Evolutionary conservation across 1,139 yeast genomes (phyloP).

Genomic region (Hansenula sp.): DNA sequence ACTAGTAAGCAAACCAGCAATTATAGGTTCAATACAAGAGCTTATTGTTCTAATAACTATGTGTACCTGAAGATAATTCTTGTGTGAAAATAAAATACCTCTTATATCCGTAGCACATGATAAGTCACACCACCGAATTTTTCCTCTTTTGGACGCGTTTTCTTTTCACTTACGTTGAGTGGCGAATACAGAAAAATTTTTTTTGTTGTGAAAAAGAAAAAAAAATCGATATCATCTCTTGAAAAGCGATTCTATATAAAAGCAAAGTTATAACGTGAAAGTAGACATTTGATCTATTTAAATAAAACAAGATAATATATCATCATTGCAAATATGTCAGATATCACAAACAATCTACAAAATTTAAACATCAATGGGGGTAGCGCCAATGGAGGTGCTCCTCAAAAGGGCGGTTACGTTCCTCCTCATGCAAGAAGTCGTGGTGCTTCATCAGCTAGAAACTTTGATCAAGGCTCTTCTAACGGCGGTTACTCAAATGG

Average conservation of each 20-base stretch:
- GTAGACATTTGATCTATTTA: slow-evolving; percentile 1
- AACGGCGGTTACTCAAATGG: slow-evolving; percentile 19
- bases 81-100: no score
- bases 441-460: slow-evolving; percentile 8
- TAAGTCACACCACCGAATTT: not conserved
- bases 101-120: no score
- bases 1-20: no score
- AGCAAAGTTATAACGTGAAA: not conserved
- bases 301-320: not conserved
- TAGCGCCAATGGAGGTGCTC: slow-evolving; percentile 16
- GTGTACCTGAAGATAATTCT: no score
- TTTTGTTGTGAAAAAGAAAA: slow-evolving; percentile 1
- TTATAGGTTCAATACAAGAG: no score
- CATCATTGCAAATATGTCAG: slow-evolving; percentile 28
- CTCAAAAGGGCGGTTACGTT: slow-evolving; percentile 36
- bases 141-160: slow-evolving; percentile 1
- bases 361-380: slow-evolving; percentile 31
- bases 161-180: slow-evolving; percentile 1
- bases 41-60: no score
- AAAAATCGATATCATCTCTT: not conserved
- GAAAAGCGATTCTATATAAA: not conserved
- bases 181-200: slow-evolving; percentile 1
- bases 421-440: slow-evolving; percentile 47
- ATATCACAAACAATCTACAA: slow-evolving; percentile 36
- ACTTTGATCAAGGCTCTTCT: not conserved